Evolutionary conservation across 257 asterid genomes (phyloP), one percentile per base, ranked within the genome.

Genomic region (Gynochthodes officinalis): DNA sequence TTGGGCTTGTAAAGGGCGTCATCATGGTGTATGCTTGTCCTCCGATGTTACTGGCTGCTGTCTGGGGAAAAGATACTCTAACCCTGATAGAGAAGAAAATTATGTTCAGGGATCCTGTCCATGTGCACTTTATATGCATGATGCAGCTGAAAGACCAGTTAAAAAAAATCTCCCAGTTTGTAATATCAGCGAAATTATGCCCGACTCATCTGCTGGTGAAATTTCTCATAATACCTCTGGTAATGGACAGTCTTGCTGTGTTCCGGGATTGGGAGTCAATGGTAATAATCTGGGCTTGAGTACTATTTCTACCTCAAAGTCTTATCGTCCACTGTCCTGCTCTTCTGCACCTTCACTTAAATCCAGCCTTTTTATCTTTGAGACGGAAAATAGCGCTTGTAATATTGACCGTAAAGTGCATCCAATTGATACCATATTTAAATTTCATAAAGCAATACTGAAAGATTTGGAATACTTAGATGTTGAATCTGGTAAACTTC

Each of bases 401-500:
- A 57, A 49, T 76, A 9, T 52, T 64, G 81, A 71, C 50, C 57
- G 62, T 57, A 54, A 62, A 42, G 78, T 73, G 70, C 85, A 71
- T 69, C 88, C 88, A 48, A 81, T 84, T 73, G 88, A 84, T 67
- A 84, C 83, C n/a, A 84, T 84, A 70, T 84, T 84, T 70, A 81
- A 81, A 75, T 81, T 84, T 76, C 88, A 84, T 69, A 81, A 81
- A 61, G 88, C 88, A 60, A 84, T 81, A 69, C 82, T 60, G n/a
- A 84, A 84, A 78, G 88, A 84, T 78, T 70, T 81, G 80, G 88
- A 84, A 66, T 84, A 81, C 76, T 74, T 84, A 59, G 88, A 84
- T 73, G 84, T 81, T 37, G 85, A 84, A 76, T 84, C 85, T 66
- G 78, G 85, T 70, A 84, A 81, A 72, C 82, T 84, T 69, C 73